Conservation (phyloP, 139 green algal species). For the Penium margaritaceum region DNA sequence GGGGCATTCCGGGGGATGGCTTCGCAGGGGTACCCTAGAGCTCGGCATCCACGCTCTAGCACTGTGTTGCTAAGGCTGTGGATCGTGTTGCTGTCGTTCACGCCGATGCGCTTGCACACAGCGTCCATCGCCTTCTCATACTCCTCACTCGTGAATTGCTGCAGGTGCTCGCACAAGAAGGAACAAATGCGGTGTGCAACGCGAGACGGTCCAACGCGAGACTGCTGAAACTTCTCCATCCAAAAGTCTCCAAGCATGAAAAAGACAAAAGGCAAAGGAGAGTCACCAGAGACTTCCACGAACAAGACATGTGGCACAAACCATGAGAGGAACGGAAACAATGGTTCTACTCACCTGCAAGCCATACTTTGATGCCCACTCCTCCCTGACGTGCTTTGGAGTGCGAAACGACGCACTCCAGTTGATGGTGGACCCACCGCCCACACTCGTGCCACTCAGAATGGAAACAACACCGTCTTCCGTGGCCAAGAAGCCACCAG, state of each 20-base stretch:
- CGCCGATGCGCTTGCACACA: slow-evolving; percentile 37
- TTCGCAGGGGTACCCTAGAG: slow-evolving; percentile 2
- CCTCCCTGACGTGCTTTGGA: slow-evolving; percentile 40
- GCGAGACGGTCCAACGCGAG: neutral
- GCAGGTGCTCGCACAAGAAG: too few relatives aligned
- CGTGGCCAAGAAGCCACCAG: slow-evolving; percentile 44
- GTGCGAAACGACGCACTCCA: slow-evolving; percentile 55
- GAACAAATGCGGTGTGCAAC: too few relatives aligned
- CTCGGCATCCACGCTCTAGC: slow-evolving; percentile 35
- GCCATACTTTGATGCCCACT: slow-evolving; percentile 31
- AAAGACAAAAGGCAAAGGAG: neutral
- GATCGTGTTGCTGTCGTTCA: slow-evolving; percentile 24
- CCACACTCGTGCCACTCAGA: slow-evolving; percentile 61
- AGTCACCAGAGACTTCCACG: neutral
- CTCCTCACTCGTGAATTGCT: too few relatives aligned
- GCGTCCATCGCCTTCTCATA: neutral
- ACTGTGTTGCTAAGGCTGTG: slow-evolving; percentile 50
- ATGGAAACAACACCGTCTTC: slow-evolving; percentile 50
- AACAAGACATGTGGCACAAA: too few relatives aligned
- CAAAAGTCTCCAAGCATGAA: neutral
- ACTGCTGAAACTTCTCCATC: neutral
- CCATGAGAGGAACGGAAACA: too few relatives aligned
- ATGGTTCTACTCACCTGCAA: slow-evolving; percentile 1
- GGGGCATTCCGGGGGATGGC: slow-evolving; percentile 11
- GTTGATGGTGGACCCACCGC: slow-evolving; percentile 67